Base-by-base conservation (phyloP, 2,329 filamentous ascomycete species). In the Pseudopyrenochaeta lycopersici region DNA sequence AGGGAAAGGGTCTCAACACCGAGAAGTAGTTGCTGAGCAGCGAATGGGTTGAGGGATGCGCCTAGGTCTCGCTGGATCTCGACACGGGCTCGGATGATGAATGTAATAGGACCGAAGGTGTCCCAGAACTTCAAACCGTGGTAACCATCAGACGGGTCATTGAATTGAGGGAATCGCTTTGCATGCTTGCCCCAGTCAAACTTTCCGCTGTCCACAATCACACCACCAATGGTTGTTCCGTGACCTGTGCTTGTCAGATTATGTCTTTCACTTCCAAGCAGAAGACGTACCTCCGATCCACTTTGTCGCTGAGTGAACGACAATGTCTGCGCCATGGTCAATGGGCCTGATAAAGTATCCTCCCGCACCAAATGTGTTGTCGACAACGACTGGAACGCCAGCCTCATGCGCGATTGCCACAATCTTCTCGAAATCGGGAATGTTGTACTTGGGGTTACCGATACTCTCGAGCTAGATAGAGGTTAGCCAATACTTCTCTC, bases 71-170 rank as follows among this genome's bases (percentile, higher is more conserved):
- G 90, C 55, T 96, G 84, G 65, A 95, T 88, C 82, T 98, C 95
- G 33, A 97, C 92, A 43, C 94, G 89, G 27, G 91, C 87, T 46
- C 92, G 88, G 71, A 96, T 90, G 67, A 91, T 90, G 76, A 92
- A 98, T 23, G 91, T 85, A 64, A 92, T 85, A 49, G 87, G 76
- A 31, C 93, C 93, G 65, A 97, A 97, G 0, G 92, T 93, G 66
- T 97, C 92, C 85, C 88, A 96, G 84, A 97, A 97, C 76, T 92
- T 94, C 63, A 97, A 84, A 30, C 93, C 93, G 78, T 97, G 93
- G 81, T 96, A 97, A 49, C 93, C 92, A 52, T 90, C 89, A 0
- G 90, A 88, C 0, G 90, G 94, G 78, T 98, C 91, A 64, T 90
- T 85, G 81, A 99, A 92, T 76, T 97, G 91, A 1, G 94, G 94